These are phyloP conservation scores for Heterobasidion annosum DNA, from an alignment of 1,284 basidiomycete species.

Conservation along the genomic window DNA sequence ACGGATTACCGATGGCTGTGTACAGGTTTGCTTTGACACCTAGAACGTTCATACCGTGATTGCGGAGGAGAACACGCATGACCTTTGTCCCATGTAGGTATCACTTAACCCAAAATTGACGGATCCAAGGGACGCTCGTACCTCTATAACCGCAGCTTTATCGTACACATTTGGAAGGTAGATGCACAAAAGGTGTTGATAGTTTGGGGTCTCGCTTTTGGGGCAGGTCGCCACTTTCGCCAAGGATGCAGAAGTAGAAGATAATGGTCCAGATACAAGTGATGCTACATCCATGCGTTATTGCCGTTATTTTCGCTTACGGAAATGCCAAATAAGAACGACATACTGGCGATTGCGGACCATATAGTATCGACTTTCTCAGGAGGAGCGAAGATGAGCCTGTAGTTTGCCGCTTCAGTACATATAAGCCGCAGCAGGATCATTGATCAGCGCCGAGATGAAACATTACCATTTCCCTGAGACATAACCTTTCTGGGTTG, in stretches of 20 bases:
- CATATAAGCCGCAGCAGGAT: background rate
- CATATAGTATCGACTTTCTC: slow-evolving; percentile 57
- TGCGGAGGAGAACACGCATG: slow-evolving; percentile 53
- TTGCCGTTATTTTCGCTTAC: background rate
- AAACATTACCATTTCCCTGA: slow-evolving; percentile 54
- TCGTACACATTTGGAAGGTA: slow-evolving; percentile 66
- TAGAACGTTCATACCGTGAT: slow-evolving; percentile 53
- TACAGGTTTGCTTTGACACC: slow-evolving; percentile 68
- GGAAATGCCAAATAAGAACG: background rate
- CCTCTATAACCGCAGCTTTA: slow-evolving; percentile 45
- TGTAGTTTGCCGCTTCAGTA: slow-evolving; percentile 14
- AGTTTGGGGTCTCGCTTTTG: slow-evolving; percentile 31
- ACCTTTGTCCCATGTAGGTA: slow-evolving; percentile 28
- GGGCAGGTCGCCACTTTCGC: slow-evolving; percentile 62
- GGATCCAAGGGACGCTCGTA: slow-evolving; percentile 15
- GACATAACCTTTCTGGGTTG: slow-evolving; percentile 40
- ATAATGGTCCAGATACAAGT: slow-evolving; percentile 49
- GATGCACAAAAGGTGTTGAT: slow-evolving; percentile 60
- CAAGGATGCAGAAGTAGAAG: slow-evolving; percentile 39
- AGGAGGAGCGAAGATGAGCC: slow-evolving; percentile 53
- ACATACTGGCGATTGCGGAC: slow-evolving; percentile 45
- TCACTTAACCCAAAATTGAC: background rate
- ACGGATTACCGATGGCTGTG: slow-evolving; percentile 41
- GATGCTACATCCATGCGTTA: slow-evolving; percentile 31
- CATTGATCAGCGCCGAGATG: background rate